Base-by-base conservation (phyloP, 78 protist species). In the Cavenderia fasciculata region DNA sequence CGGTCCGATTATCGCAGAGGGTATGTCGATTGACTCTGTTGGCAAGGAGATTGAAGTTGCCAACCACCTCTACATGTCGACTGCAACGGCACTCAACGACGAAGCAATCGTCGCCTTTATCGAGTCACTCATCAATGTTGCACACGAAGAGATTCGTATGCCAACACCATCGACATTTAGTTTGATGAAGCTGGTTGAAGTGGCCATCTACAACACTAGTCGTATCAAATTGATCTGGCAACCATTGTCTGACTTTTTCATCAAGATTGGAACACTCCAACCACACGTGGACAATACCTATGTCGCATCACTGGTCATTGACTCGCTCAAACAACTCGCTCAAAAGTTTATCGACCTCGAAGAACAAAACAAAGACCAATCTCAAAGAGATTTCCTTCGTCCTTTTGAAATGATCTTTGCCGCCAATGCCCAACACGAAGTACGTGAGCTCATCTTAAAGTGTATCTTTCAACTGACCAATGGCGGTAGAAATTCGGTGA, bases 141-240 rank as follows among this genome's bases (percentile, higher is more conserved):
- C 97, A 0, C 31, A 57, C 1, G 98, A 93, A n/a, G 99, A 98
- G 77, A 76, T 97, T 54, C 29, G 63, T 36, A 1, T 12, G 3
- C 34, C 94, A 27, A 38, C 25, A 3, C 96, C 98, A 61, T 96
- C 99, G 21, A 96, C 96, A 56, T 99, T 92, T 75, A 43, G 78
- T 27, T 89, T 99, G 29, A 97, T 97, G 74, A 99, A 99, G 84
- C 25, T 96, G 19, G 97, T 97, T 18, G 98, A 97, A 31, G 85
- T 98, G 27, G 96, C 99, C 12, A 59, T 93, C 65, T 95, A 91
- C 94, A 99, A 99, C 86, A 87, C 97, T 89, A 54, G 44, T 23
- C 95, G 99, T 47, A 89, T 98, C 21, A 95, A 98, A 29, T 52
- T 94, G 43, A 99, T 97, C 46, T 98, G 99, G 99, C 46, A 92